Base-by-base conservation (phyloP, 306 rosid species). In the Cucumis melo region DNA sequence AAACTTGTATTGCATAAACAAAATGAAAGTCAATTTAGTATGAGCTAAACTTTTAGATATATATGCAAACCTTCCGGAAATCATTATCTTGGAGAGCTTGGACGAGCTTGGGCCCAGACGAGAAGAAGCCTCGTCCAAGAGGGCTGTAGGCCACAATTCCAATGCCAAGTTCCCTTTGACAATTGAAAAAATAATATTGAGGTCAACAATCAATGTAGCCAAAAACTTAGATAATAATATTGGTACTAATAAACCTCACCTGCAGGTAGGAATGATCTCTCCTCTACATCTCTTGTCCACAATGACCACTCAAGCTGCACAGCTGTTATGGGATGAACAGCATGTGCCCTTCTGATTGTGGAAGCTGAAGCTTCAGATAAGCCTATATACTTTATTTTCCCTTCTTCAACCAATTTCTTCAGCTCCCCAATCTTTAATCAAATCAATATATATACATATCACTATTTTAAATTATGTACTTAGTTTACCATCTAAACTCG, bases 281-380 rank as follows among this genome's bases (percentile, higher is more conserved):
- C 81, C 79, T 91, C 93, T 0, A 73, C 87, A 77, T 88, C 96
- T 83, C 96, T 84, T 5, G 91, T 5, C 93, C 93, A 91, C 16
- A 91, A 65, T 4, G 96, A 90, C 90, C 96, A 88, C 81, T 88
- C 96, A 56, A 90, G 56, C 79, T 88, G 93, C 82, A 88, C 87
- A 17, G 87, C 89, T 34, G 96, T 80, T 59, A 90, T 87, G 1
- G 96, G 96, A 84, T 85, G 96, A 81, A 90, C 86, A 13, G 87
- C 90, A n/a, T 90, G 96, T 21, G 96, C 93, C 80, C 96, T 88
- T 87, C 93, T 87, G 60, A 90, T 90, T 53, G 96, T 87, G 10
- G 91, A 81, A 78, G 93, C 81, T n/a, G 88, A 87, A 17, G 96
- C 96, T 86, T 91, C 96, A 1, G 91, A 87, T 19, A 91, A 67